phyloP scores from a whole-genome alignment of 2,329 filamentous ascomycete genomes.

The Dryadomyces quercivorus region DNA sequence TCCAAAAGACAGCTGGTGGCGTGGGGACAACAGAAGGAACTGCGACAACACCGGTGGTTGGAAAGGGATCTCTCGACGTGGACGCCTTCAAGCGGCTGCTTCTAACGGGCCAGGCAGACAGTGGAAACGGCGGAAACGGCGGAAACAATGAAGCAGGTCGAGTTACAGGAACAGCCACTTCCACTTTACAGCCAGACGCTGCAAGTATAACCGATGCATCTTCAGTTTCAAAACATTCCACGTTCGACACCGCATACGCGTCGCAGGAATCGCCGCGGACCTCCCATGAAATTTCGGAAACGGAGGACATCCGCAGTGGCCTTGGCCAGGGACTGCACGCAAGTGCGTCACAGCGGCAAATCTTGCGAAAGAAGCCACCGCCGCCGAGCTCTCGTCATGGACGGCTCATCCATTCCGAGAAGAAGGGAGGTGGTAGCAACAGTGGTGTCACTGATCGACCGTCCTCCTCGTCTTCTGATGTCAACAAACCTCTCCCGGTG shows the following conservation, averaged over 20 bases:
- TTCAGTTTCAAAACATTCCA: constrained; percentile 45
- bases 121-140: constrained; percentile 14
- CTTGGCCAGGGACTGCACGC: constrained; percentile 13
- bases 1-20: constrained; percentile 42
- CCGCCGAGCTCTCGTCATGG: constrained; percentile 70
- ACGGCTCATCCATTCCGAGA: constrained; percentile 51
- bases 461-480: constrained; percentile 31
- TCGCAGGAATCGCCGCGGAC: constrained; percentile 40
- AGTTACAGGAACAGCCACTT: constrained; percentile 9
- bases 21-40: constrained; percentile 22
- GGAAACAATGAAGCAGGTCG: constrained; percentile 8
- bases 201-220: constrained; percentile 46
- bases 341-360: constrained; percentile 8
- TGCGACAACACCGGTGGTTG: constrained; percentile 17
- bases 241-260: constrained; percentile 30
- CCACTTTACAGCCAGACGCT: constrained; percentile 19
- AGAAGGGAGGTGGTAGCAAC: constrained; percentile 13
- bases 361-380: constrained; percentile 47
- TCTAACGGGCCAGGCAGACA: constrained; percentile 54
- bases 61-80: constrained; percentile 52
- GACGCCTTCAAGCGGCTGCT: constrained; percentile 66
- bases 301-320: constrained; percentile 29
- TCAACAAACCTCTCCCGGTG: constrained; percentile 51
- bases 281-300: constrained; percentile 46
- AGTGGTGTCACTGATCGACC: constrained; percentile 14